phyloP scores from a whole-genome alignment of 2,329 filamentous ascomycete species.

The Penicillium corylophilum region DNA sequence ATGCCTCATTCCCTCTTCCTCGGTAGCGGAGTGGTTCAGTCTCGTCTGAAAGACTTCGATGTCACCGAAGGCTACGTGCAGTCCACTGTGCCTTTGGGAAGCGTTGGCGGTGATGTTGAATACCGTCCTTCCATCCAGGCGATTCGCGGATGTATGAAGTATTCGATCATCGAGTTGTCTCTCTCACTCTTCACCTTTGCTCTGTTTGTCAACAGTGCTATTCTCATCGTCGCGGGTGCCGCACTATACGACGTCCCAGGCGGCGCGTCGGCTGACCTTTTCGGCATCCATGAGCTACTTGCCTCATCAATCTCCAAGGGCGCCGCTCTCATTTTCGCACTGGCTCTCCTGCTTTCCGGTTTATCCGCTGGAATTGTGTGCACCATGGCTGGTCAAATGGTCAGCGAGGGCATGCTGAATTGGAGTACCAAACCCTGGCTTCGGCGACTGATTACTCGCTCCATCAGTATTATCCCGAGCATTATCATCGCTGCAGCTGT shows the following conservation, averaged over 20 bases:
- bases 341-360: conserved; percentile 77
- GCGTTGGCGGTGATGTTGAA: conserved; percentile 52
- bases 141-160: conserved; percentile 72
- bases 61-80: conserved; percentile 39
- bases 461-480: conserved; percentile 75
- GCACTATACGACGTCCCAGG: conserved; percentile 65
- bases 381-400: conserved; percentile 87
- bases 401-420: conserved; percentile 75
- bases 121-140: conserved; percentile 71
- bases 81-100: conserved; percentile 28
- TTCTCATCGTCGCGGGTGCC: conserved; percentile 77
- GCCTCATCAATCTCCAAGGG: conserved; percentile 66
- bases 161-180: conserved; percentile 68
- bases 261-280: conserved; percentile 72
- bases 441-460: conserved; percentile 72
- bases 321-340: conserved; percentile 79
- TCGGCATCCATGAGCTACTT: conserved; percentile 75
- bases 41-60: conserved; percentile 52
- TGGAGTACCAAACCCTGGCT: conserved; percentile 77
- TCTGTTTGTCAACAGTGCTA: conserved; percentile 79
- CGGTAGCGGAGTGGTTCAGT: conserved; percentile 56
- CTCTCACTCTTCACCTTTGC: conserved; percentile 78
- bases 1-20: conserved; percentile 63
- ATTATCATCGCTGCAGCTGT: conserved; percentile 82
- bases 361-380: conserved; percentile 82